Evolutionary conservation across 1,139 yeast genomes (phyloP), one percentile per base, ranked within the genome.

Genomic region (Nakaseomyces sp.): DNA sequence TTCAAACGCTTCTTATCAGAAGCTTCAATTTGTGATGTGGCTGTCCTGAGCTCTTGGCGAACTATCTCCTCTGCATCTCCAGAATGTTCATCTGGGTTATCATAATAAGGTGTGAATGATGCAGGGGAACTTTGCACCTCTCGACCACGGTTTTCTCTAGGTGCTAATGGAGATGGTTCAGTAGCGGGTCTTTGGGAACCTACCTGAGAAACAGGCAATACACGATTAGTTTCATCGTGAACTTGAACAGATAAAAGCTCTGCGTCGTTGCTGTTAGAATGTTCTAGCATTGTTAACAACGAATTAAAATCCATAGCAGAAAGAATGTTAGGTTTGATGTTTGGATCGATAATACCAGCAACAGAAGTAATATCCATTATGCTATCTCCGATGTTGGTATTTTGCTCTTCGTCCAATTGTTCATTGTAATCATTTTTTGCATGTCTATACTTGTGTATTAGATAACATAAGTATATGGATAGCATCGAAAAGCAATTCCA

Each of bases 281-380:
- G 43, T 43, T 59, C 62, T 38, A 61, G 41, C 51, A 56, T 50
- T 10, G 51, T 38, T 26, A 60, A 47, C 3, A 61, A 42, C 36
- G 48, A 52, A 39, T 50, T 55, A 40, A 52, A 56, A 43, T 61
- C 64, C 59, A 61, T 50, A 2, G 60, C 60, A 2, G 63, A 51
- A 8, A 61, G 49, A 5, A 61, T 31, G 42, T 56, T 60, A n/a
- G 61, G 62, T 42, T 55, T 56, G 6, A 57, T 53, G 4, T 50
- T 49, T 8, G 52, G 40, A 20, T 43, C 45, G 16, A 53, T 40
- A 24, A 42, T 38, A 22, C 40, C 35, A 13, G 33, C 33, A 10
- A 36, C 48, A 18, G 44, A 42, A 13, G 31, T 37, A 12, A 18
- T 15, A 19, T 44, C 35, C 12, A 24, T 12, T 18, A n/a, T 17